A percentile compares a stretch with the other conserved stretches of the same genome.
These are phyloP conservation scores for Achlya hypogyna DNA, from an alignment of 352 stramenopile genomes.

Conservation along the genomic window DNA sequence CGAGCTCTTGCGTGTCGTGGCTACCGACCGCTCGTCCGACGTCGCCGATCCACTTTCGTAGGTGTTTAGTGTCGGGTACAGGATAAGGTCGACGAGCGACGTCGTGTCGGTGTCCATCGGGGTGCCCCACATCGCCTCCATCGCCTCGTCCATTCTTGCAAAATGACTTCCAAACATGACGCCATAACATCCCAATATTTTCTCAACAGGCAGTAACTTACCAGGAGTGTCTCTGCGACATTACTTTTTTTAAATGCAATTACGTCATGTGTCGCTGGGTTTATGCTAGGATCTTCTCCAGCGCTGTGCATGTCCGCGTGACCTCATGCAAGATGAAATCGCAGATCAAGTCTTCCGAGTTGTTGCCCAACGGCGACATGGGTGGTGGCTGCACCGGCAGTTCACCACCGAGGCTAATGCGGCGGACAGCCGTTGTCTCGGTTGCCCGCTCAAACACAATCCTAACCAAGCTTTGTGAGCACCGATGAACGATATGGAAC, in stretches of 20 bases:
- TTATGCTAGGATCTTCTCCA: neutral
- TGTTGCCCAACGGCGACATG: neutral
- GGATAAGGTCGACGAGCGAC: too few relatives aligned
- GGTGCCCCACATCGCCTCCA: too few relatives aligned
- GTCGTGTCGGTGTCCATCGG: too few relatives aligned
- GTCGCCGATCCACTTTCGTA: neutral
- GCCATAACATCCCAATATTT: neutral
- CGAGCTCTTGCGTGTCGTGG: neutral
- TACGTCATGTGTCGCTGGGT: neutral
- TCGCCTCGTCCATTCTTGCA: too few relatives aligned
- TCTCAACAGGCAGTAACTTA: too few relatives aligned
- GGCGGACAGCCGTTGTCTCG: neutral
- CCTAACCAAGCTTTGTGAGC: neutral
- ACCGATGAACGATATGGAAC: too few relatives aligned
- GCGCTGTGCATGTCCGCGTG: neutral
- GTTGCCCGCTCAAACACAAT: conserved; percentile 5
- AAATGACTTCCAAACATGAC: too few relatives aligned
- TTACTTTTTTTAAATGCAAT: neutral
- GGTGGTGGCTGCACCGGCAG: neutral
- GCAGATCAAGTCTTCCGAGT: neutral
- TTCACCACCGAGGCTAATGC: neutral
- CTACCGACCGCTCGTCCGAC: neutral
- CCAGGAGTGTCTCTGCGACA: neutral
- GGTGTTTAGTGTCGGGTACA: neutral
- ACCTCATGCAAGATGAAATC: conserved; percentile 1